A percentile compares a stretch with the other conserved stretches of the same genome.
These are phyloP conservation scores for Fusarium begoniae DNA, from an alignment of 2,329 filamentous ascomycete species.

Conservation along the genomic window DNA sequence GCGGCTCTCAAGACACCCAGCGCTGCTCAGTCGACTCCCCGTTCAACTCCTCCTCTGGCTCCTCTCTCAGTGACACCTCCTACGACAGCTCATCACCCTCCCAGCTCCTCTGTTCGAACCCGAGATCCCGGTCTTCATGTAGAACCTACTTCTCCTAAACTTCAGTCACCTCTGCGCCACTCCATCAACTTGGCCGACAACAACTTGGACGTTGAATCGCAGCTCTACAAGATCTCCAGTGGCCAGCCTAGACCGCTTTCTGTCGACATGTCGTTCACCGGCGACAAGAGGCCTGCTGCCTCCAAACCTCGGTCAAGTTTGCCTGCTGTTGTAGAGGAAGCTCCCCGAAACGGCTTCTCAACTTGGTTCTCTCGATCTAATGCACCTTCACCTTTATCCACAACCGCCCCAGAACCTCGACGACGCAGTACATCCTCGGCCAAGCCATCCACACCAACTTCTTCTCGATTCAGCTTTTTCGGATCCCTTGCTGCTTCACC, in stretches of 20 bases:
- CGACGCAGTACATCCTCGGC: slow-evolving; percentile 41
- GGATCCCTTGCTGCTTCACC: slow-evolving; percentile 55
- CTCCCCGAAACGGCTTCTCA: slow-evolving; percentile 28
- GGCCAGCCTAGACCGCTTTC: slow-evolving; percentile 37
- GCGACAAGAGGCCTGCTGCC: slow-evolving; percentile 39
- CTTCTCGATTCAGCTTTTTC: slow-evolving; percentile 58
- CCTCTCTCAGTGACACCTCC: slow-evolving; percentile 25
- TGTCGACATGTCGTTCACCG: slow-evolving; percentile 47
- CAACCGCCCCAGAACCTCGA: slow-evolving; percentile 13
- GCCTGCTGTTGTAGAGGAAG: slow-evolving; percentile 28
- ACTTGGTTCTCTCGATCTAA: slow-evolving; percentile 40
- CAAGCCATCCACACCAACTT: slow-evolving; percentile 45
- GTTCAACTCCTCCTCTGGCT: slow-evolving; percentile 9
- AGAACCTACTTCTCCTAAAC: slow-evolving; percentile 43
- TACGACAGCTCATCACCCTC: slow-evolving; percentile 28
- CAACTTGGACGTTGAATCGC: slow-evolving; percentile 22
- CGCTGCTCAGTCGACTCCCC: slow-evolving; percentile 16
- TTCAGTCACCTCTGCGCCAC: slow-evolving; percentile 46
- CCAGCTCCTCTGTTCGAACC: slow-evolving; percentile 31
- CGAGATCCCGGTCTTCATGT: slow-evolving; percentile 38
- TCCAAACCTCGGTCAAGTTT: slow-evolving; percentile 13
- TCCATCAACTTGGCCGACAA: slow-evolving; percentile 41
- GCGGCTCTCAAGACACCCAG: slow-evolving; percentile 28
- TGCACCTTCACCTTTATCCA: slow-evolving; percentile 24
- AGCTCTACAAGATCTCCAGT: slow-evolving; percentile 16